phyloP scores from a whole-genome alignment of 2,329 filamentous ascomycete genomes.

The Coniochaeta sp. region DNA sequence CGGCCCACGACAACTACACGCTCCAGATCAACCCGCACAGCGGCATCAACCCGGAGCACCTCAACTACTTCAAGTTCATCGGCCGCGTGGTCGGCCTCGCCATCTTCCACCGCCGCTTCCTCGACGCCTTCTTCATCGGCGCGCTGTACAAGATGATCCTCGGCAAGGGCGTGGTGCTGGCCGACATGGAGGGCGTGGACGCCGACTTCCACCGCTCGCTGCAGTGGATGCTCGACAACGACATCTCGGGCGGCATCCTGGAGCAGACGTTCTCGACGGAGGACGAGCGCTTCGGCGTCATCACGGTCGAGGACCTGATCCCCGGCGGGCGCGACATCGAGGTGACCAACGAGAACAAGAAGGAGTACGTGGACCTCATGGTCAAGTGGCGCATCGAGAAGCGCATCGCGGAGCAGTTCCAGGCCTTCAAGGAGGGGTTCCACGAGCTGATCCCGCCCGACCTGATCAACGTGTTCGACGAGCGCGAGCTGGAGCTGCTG shows the following conservation, averaged over 20 bases:
- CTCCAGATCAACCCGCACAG: slow-evolving; percentile 99
- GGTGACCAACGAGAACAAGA: slow-evolving; percentile 98
- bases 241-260: slow-evolving; percentile 83
- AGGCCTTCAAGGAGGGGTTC: slow-evolving; percentile 95
- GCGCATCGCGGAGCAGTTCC: slow-evolving; percentile 96
- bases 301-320: slow-evolving; percentile 89
- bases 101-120: slow-evolving; percentile 95
- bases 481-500: slow-evolving; percentile 90
- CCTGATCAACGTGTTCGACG: slow-evolving; percentile 96
- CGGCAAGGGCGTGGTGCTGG: slow-evolving; percentile 81
- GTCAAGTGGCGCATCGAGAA: slow-evolving; percentile 99
- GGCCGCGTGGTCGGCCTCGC: slow-evolving; percentile 92
- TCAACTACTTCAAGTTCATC: slow-evolving; percentile 99
- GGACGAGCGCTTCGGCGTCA: slow-evolving; percentile 93
- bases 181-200: slow-evolving; percentile 98
- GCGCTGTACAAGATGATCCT: slow-evolving; percentile 99
- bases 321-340: slow-evolving; percentile 85
- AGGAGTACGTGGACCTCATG: slow-evolving; percentile 96
- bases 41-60: slow-evolving; percentile 96
- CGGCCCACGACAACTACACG: slow-evolving; percentile 98
- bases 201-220: slow-evolving; percentile 95
- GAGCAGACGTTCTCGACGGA: slow-evolving; percentile 97
- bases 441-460: slow-evolving; percentile 95
- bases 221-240: slow-evolving; percentile 97
- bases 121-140: slow-evolving; percentile 98